Conservation (phyloP, 2,329 filamentous ascomycete genomes). For the Neofusicoccum sp. region DNA sequence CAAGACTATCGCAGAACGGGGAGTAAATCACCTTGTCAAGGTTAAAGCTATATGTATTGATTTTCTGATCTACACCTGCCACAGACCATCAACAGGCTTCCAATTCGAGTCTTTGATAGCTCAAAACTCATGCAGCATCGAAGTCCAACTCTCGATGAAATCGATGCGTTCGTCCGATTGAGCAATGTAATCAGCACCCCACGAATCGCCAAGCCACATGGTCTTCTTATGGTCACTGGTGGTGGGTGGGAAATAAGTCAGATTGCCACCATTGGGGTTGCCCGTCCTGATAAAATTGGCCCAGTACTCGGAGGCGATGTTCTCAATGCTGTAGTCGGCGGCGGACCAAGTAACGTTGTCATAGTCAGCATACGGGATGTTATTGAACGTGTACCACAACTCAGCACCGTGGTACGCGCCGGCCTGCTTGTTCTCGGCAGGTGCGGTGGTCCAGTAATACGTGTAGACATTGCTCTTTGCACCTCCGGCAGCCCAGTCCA, state of each 20-base stretch:
- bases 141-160: slow-evolving; percentile 8
- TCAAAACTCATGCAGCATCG: slow-evolving; percentile 9
- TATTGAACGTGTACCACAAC: slow-evolving; percentile 44
- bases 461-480: slow-evolving; percentile 34
- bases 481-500: slow-evolving; percentile 26
- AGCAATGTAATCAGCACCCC: not conserved
- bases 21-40: too few relatives aligned
- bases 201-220: slow-evolving; percentile 13
- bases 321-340: slow-evolving; percentile 34
- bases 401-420: slow-evolving; percentile 44
- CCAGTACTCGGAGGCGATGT: not conserved
- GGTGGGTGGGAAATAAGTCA: not conserved
- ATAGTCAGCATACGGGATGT: slow-evolving; percentile 33
- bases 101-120: not conserved
- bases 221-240: not conserved
- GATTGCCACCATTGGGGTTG: slow-evolving; percentile 1
- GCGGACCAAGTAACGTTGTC: slow-evolving; percentile 27
- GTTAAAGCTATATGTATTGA: too few relatives aligned
- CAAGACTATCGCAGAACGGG: too few relatives aligned
- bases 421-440: slow-evolving; percentile 34
- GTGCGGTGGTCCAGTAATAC: slow-evolving; percentile 43
- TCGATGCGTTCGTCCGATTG: not conserved
- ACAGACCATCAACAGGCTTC: too few relatives aligned
- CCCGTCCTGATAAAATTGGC: slow-evolving; percentile 18
- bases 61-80: too few relatives aligned